Base-by-base conservation (phyloP, 306 rosid genomes). In the Quercus cerris region DNA sequence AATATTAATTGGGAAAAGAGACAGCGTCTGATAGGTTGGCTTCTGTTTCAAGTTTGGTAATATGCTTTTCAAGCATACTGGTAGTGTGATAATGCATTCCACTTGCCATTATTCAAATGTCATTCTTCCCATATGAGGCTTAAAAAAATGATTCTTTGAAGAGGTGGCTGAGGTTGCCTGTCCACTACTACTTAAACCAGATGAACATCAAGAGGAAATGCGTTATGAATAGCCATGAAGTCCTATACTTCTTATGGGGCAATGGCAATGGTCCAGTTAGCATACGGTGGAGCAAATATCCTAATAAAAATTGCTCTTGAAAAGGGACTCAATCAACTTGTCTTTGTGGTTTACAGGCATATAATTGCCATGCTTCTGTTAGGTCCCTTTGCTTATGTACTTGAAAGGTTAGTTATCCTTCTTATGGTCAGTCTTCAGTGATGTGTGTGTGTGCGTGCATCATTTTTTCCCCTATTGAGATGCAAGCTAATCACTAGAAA, bases 341-440 rank as follows among this genome's bases (percentile, higher is more conserved):
- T 77, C 27, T 81, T 84, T 27, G 82, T 84, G 56, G 87, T 80
- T 49, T 84, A 84, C 49, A 15, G 84, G 62, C 87, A 84, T 51
- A 57, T 80, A 2, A 30, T 85, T 35, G 85, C 78, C 71, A 74
- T 75, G 74, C 54, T 81, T 38, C 23, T 81, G 71, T n/a, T 85
- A 31, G 75, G 59, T 9, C 81, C 85, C 30, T 77, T 85, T 31
- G 85, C 85, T 11, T 85, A 68, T 56, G 51, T 73, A 1, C 33
- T 81, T 27, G 85, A 81, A 63, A 74, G 79, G 88, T 84, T 67
- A 67, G 72, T 46, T 33, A 67, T 19, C 27, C 52, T 67, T 66
- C 23, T 67, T 5, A 67, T 31, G 5, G 14, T 19, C 51, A 33
- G 72, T 19, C 17, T 67, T 6, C 44, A 6, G n/a, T 18, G 46